Evolutionary conservation across 164 flowering plant genomes (phyloP), one percentile per base, ranked within the genome.

Genomic region (Stephania cephalantha): DNA sequence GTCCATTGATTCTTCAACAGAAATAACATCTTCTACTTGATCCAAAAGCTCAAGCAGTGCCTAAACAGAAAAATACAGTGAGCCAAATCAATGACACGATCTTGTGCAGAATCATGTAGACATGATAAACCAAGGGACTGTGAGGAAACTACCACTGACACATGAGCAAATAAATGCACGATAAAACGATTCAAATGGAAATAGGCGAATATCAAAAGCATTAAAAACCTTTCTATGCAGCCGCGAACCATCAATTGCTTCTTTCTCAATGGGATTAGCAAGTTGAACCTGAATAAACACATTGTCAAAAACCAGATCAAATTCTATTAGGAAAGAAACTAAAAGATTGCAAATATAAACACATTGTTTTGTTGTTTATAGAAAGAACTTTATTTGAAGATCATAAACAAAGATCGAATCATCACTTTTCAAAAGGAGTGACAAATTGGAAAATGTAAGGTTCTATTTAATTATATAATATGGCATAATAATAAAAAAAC

Each of bases 11-110:
- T 84, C 90, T 69, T 91, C 96, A 78, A 85, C 89, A 71, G 92
- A 79, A 71, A 95, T 90, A 74, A 82, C 99, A 89, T 90, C 93
- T 82, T 89, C 97, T 48, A 95, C 98, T 88, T 95, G 97, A 86
- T 95, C 97, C 71, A 95, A 80, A 68, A 95, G 95, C 71, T 95
- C 98, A 79, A 95, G 89, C 82, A 95, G 80, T 70, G 97, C 94
- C 99, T 95, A 78, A 7, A 65, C 31, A 75, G 65, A 58, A 58
- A 58, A 58, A 58, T 58, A 17, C 64, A 58, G 64, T 5, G 13
- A n/a, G 7, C n/a, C 6, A 18, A 0, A 7, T 58, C 8, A n/a
- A 17, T 58, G 65, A 17, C n/a, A 58, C 29, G 8, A 35, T 5
- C 58, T 72, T 8, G 64, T 45, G 55, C 30, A 69, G 53, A 48